Percentiles rank a stretch among this genome's conserved stretches.
phyloP scores from a whole-genome alignment of 768 basidiomycete species.

The Suillus sp. region DNA sequence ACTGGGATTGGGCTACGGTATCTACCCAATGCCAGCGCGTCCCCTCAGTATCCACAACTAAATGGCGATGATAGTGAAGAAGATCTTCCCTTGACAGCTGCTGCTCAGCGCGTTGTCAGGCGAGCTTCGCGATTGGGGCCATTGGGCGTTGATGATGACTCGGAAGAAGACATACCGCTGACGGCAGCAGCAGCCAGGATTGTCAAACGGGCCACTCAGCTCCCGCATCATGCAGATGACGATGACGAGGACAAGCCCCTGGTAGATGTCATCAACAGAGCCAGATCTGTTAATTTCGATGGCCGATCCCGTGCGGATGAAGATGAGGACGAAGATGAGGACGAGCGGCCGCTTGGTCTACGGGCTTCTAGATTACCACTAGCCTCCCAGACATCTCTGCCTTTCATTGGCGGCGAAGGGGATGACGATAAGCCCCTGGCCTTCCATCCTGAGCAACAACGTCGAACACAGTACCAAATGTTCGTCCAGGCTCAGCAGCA shows the following conservation, averaged over 20 bases:
- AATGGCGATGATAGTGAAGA: slow-evolving; percentile 69
- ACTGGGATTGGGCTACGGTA: slow-evolving; percentile 62
- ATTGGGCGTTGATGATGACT: slow-evolving; percentile 45
- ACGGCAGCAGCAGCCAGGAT: slow-evolving; percentile 56
- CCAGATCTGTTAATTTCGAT: slow-evolving; percentile 47
- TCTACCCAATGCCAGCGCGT: slow-evolving; percentile 33
- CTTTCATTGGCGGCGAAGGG: slow-evolving; percentile 41
- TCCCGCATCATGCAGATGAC: slow-evolving; percentile 17
- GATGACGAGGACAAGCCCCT: slow-evolving; percentile 73
- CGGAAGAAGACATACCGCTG: slow-evolving; percentile 74
- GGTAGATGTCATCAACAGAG: slow-evolving; percentile 55
- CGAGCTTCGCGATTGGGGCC: slow-evolving; percentile 38
- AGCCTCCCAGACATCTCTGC: slow-evolving; percentile 28
- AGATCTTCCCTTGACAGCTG: slow-evolving; percentile 73
- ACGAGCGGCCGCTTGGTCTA: slow-evolving; percentile 72
- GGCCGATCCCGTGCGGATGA: slow-evolving; percentile 42
- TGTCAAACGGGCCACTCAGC: slow-evolving; percentile 38
- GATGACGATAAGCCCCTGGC: slow-evolving; percentile 76
- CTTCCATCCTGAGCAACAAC: slow-evolving; percentile 78
- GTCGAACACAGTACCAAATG: slow-evolving; percentile 58
- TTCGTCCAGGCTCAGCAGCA: slow-evolving; percentile 46
- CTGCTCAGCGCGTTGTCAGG: slow-evolving; percentile 56
- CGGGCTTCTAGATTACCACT: slow-evolving; percentile 52
- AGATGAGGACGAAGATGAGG: slow-evolving; percentile 59
- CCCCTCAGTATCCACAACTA: slow-evolving; percentile 15